Evolutionary conservation across 2,329 filamentous ascomycete genomes (phyloP).

Genomic region (Aspergillus pseudoterreus): DNA sequence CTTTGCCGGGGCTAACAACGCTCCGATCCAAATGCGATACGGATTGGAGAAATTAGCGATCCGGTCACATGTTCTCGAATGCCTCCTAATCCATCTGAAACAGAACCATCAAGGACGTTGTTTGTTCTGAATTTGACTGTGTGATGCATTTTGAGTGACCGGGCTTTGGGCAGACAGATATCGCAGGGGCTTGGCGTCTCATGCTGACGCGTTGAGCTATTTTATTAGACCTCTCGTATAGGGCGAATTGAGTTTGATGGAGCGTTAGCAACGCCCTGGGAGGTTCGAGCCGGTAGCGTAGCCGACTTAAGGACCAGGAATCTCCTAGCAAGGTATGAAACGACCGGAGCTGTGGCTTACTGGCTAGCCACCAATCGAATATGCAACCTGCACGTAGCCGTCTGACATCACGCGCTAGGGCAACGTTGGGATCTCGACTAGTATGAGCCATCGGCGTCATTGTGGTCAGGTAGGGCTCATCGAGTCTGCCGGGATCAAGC

Average conservation of each 20-base stretch:
- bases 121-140: slow-evolving; percentile 1
- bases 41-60: slow-evolving; percentile 2
- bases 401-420: slow-evolving; percentile 25
- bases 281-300: neutral
- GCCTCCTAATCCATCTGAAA: slow-evolving; percentile 11
- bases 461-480: neutral
- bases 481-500: neutral
- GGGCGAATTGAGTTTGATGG: too few species aligned
- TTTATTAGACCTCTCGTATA: neutral
- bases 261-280: too few species aligned
- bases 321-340: neutral
- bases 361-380: slow-evolving; percentile 5
- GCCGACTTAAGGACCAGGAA: neutral
- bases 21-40: neutral
- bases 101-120: slow-evolving; percentile 5
- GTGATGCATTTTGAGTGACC: slow-evolving; percentile 6
- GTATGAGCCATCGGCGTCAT: neutral
- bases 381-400: slow-evolving; percentile 26
- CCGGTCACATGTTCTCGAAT: slow-evolving; percentile 10
- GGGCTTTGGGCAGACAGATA: neutral
- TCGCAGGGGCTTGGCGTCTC: neutral
- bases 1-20: slow-evolving; percentile 10
- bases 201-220: neutral
- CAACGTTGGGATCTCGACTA: slow-evolving; percentile 14
- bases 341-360: slow-evolving; percentile 7